Evolutionary conservation across 2,329 filamentous ascomycete genomes (phyloP).

Genomic region (Neofusicoccum cordaticola): DNA sequence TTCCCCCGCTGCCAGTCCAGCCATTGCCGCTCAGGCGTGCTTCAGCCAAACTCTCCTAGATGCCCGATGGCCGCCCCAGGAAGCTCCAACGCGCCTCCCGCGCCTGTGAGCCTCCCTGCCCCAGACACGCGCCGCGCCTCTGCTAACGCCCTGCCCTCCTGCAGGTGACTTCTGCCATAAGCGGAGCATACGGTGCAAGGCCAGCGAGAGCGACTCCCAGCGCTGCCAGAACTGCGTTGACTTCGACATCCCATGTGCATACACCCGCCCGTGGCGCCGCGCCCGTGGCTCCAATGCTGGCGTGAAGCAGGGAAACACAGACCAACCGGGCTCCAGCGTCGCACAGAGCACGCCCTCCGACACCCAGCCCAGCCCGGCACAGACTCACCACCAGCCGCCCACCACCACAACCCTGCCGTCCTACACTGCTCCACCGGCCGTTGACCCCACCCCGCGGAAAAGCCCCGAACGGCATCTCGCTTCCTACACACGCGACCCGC

Average conservation of each 20-base stretch:
- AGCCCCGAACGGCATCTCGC: conserved; percentile 19
- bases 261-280: conserved; percentile 45
- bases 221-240: conserved; percentile 52
- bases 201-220: conserved; percentile 32
- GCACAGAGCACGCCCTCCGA: conserved; percentile 1
- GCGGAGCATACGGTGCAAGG: conserved; percentile 46
- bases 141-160: background rate
- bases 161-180: conserved; percentile 50
- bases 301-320: background rate
- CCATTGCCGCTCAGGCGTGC: conserved; percentile 10
- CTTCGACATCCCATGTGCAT: conserved; percentile 51
- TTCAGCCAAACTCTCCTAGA: conserved; percentile 6
- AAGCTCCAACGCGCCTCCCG: conserved; percentile 37
- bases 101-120: conserved; percentile 24
- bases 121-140: background rate
- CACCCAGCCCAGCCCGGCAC: background rate
- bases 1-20: background rate
- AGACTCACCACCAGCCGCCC: background rate
- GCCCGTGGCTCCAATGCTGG: background rate
- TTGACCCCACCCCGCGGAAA: conserved; percentile 7
- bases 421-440: background rate
- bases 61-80: conserved; percentile 29
- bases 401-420: background rate
- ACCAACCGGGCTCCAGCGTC: background rate
- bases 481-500: conserved; percentile 21